phyloP scores from a whole-genome alignment of 257 asterid genomes.

The Cinchona pubescens region DNA sequence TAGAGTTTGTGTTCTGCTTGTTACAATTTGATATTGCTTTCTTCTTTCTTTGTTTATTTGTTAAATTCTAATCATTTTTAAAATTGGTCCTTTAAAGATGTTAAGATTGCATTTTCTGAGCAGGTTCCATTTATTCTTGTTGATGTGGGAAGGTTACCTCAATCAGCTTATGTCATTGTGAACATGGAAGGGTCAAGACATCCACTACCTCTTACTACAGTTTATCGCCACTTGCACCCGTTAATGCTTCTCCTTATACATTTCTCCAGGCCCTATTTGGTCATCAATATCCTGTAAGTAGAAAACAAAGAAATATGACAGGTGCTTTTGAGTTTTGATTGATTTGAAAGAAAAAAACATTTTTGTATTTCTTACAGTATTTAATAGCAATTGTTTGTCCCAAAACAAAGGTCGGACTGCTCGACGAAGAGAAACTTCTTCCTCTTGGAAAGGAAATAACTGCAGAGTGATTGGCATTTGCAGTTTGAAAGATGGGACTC shows the following conservation, averaged over 20 bases:
- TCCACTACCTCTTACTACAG: conserved; percentile 71
- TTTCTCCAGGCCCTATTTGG: conserved; percentile 87
- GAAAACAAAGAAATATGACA: conserved; percentile 13
- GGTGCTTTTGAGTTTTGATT: conserved; percentile 12
- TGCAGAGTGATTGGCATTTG: conserved; percentile 78
- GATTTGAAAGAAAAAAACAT: not conserved
- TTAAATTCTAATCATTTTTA: not conserved
- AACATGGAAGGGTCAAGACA: conserved; percentile 89
- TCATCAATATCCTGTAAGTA: conserved; percentile 82
- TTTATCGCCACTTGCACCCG: conserved; percentile 69
- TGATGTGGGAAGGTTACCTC: conserved; percentile 57
- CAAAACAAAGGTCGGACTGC: conserved; percentile 68
- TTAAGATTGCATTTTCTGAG: conserved; percentile 1
- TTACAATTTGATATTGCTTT: not conserved
- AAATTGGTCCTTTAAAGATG: not conserved
- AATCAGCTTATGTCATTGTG: conserved; percentile 58
- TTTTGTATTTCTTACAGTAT: not conserved
- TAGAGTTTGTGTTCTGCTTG: not conserved
- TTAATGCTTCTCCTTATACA: conserved; percentile 63
- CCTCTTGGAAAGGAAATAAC: conserved; percentile 78
- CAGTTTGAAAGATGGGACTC: conserved; percentile 54
- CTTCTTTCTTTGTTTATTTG: not conserved
- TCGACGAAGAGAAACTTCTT: conserved; percentile 84
- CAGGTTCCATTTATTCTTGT: conserved; percentile 91
- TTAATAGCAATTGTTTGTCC: not conserved